phyloP scores from a whole-genome alignment of 768 basidiomycete genomes.

The Auriscalpium microsporum region DNA sequence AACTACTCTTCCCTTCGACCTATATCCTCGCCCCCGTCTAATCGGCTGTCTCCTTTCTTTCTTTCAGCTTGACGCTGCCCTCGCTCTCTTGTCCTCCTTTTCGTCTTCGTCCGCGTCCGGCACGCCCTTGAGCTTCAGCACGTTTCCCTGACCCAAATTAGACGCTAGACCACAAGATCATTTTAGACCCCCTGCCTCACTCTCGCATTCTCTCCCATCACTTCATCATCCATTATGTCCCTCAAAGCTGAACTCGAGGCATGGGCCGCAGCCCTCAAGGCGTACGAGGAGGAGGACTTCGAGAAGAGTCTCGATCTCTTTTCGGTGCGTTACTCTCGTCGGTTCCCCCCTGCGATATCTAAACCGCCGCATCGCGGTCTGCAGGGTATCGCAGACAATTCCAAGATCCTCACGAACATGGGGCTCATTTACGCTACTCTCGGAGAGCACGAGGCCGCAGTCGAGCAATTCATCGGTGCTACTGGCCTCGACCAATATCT shows the following conservation, averaged over 20 bases:
- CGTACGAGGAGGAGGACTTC: constrained; percentile 83
- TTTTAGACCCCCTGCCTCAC: not conserved
- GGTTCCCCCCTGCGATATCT: not conserved
- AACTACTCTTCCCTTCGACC: not conserved
- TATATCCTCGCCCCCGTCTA: not conserved
- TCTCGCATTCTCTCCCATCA: not conserved
- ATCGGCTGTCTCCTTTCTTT: not conserved
- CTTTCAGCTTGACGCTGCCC: constrained; percentile 2
- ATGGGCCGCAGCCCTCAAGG: constrained; percentile 81
- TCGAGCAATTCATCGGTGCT: constrained; percentile 74
- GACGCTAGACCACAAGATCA: not conserved
- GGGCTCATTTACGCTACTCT: constrained; percentile 90
- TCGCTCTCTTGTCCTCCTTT: constrained; percentile 10
- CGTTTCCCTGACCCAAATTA: constrained; percentile 5
- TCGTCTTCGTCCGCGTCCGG: constrained; percentile 12
- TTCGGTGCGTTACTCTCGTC: constrained; percentile 37
- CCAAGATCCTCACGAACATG: constrained; percentile 89
- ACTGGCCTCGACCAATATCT: constrained; percentile 75
- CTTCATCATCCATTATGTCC: constrained; percentile 22
- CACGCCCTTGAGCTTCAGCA: constrained; percentile 11
- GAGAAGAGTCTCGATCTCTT: constrained; percentile 69
- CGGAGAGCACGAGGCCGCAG: constrained; percentile 79
- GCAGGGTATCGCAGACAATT: constrained; percentile 73
- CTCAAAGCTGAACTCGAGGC: constrained; percentile 61
- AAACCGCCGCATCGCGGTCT: not conserved